A percentile compares a stretch with the other conserved stretches of the same genome.
Evolutionary conservation across 441 rosid genomes (phyloP).

Genomic region (Adansonia rubrostipa): DNA sequence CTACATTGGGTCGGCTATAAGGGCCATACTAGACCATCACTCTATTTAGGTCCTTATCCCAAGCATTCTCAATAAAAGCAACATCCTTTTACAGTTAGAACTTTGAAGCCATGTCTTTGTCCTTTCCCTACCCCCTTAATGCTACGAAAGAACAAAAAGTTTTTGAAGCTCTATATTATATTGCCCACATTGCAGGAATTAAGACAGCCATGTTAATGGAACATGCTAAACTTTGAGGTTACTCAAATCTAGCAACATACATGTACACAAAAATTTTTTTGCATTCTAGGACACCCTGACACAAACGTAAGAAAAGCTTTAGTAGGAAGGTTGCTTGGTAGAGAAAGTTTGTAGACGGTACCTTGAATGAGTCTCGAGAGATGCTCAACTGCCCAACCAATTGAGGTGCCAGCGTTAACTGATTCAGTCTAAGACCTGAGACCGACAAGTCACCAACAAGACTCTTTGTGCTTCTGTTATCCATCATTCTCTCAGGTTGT

Average conservation of each 20-base stretch:
- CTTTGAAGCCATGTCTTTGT: constrained; percentile 6
- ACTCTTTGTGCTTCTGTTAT: constrained; percentile 43
- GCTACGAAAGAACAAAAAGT: constrained; percentile 6
- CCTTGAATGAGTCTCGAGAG: constrained; percentile 80
- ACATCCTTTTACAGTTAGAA: not conserved
- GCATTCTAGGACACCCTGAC: not conserved
- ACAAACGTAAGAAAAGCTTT: not conserved
- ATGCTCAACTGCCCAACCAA: constrained; percentile 80
- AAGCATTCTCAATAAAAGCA: constrained; percentile 12
- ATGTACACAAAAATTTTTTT: not conserved
- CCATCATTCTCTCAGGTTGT: constrained; percentile 36
- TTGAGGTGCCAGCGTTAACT: constrained; percentile 93
- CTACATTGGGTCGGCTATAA: not conserved
- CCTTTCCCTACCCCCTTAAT: not conserved
- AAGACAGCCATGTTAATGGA: not conserved
- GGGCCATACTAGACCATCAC: not conserved
- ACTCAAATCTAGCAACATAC: not conserved
- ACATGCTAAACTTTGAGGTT: constrained; percentile 25
- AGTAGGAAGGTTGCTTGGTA: constrained; percentile 13
- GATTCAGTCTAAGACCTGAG: constrained; percentile 93
- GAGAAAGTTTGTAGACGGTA: constrained; percentile 36
- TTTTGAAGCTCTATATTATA: constrained; percentile 11
- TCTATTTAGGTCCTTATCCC: constrained; percentile 17
- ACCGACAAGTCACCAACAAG: constrained; percentile 90
- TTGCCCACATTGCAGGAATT: constrained; percentile 7